These are phyloP conservation scores for Kwoniella dejecticola DNA, from an alignment of 768 basidiomycete genomes.

Conservation along the genomic window DNA sequence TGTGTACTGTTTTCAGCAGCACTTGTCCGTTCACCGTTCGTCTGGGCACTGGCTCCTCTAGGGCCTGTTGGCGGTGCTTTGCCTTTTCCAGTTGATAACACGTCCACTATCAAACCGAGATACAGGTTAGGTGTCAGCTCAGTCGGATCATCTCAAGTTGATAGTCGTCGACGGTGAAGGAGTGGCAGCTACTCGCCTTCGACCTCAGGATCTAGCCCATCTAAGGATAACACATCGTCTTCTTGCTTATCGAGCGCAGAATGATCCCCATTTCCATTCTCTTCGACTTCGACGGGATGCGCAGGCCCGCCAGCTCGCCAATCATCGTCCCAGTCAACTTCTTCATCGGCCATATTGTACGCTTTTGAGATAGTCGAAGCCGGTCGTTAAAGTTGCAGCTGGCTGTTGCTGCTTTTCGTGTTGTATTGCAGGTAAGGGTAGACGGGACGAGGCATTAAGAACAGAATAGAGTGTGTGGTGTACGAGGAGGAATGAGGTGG, in stretches of 20 bases:
- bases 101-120: too few relatives aligned
- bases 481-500: neutral
- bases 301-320: conserved; percentile 8
- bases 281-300: conserved; percentile 12
- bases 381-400: neutral
- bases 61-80: conserved; percentile 17
- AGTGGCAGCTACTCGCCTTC: conserved; percentile 6
- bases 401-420: neutral
- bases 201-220: conserved; percentile 15
- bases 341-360: conserved; percentile 42
- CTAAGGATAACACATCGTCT: conserved; percentile 25
- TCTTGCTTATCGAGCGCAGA: conserved; percentile 6
- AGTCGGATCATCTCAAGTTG: too few relatives aligned
- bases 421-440: too few relatives aligned
- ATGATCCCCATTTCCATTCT: conserved; percentile 1
- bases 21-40: neutral
- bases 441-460: neutral
- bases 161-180: too few relatives aligned
- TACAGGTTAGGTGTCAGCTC: too few relatives aligned
- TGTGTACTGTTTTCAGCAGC: conserved; percentile 4
- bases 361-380: neutral
- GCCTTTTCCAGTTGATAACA: neutral
- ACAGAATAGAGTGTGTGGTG: neutral
- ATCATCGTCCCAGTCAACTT: conserved; percentile 37
- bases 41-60: conserved; percentile 3